Conservation (phyloP, 495 filamentous ascomycete species). For the Aspergillus ostianus region DNA sequence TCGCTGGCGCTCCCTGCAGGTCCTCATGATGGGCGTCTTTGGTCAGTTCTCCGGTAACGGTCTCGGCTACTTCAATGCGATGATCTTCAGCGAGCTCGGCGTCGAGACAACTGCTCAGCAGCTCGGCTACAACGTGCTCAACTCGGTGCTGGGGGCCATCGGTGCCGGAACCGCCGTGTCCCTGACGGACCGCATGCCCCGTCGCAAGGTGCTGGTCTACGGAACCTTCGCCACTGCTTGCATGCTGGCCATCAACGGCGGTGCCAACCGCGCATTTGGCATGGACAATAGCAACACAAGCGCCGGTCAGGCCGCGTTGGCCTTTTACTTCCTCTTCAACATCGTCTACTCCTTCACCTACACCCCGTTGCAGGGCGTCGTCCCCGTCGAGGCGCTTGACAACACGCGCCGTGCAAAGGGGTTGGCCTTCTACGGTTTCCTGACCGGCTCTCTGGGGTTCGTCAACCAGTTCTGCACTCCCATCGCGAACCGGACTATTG, state of each 20-base stretch:
- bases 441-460: conserved; percentile 57
- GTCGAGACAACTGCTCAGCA: conserved; percentile 15
- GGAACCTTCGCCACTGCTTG: conserved; percentile 52
- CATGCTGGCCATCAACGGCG: conserved; percentile 42
- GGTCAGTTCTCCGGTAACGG: conserved; percentile 51
- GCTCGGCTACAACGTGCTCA: conserved; percentile 51
- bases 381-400: conserved; percentile 65
- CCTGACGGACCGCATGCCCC: conserved; percentile 65
- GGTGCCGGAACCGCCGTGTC: conserved; percentile 65
- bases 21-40: conserved; percentile 62
- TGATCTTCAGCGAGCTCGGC: conserved; percentile 26
- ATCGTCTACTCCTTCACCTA: conserved; percentile 64
- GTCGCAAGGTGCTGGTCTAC: conserved; percentile 57
- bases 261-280: conserved; percentile 8
- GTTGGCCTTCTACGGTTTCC: conserved; percentile 57
- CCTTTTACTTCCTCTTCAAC: conserved; percentile 70
- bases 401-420: conserved; percentile 65
- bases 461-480: conserved; percentile 59
- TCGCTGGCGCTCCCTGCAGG: conserved; percentile 62
- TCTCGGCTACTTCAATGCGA: conserved; percentile 47
- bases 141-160: conserved; percentile 64
- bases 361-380: conserved; percentile 69
- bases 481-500: conserved; percentile 53
- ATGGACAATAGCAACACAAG: conserved; percentile 36
- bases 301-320: conserved; percentile 55